A percentile compares a stretch with the other conserved stretches of the same genome.
Evolutionary conservation across 768 basidiomycete genomes (phyloP).

Genomic region (Saitozyma sp.): DNA sequence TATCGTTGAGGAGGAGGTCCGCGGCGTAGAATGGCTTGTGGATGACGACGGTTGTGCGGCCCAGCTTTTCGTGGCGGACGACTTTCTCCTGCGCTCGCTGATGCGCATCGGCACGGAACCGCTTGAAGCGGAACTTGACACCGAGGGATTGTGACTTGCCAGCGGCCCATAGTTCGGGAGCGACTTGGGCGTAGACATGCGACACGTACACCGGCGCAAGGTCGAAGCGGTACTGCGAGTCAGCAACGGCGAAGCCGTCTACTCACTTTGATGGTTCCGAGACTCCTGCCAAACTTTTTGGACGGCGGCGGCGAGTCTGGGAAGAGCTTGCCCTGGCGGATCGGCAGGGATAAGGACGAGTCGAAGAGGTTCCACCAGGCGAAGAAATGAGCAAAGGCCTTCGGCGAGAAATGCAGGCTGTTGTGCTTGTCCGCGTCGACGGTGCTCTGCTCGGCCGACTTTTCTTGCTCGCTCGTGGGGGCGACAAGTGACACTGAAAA

Average conservation of each 20-base stretch:
- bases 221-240: constrained; percentile 65
- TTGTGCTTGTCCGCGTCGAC: constrained; percentile 53
- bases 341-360: constrained; percentile 71
- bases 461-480: constrained; percentile 10
- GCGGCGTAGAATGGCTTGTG: constrained; percentile 87
- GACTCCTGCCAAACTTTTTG: constrained; percentile 81
- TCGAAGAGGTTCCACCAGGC: constrained; percentile 88
- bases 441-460: constrained; percentile 24
- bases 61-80: constrained; percentile 61
- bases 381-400: constrained; percentile 84
- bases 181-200: constrained; percentile 82
- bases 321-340: constrained; percentile 83
- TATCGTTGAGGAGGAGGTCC: constrained; percentile 73
- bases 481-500: constrained; percentile 81
- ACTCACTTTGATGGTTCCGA: constrained; percentile 75
- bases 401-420: constrained; percentile 81
- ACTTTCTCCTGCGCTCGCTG: constrained; percentile 81
- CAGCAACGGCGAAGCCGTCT: background rate
- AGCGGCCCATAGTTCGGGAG: constrained; percentile 73
- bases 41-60: constrained; percentile 61
- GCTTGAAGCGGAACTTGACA: constrained; percentile 76
- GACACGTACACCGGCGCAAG: constrained; percentile 77
- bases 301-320: constrained; percentile 66
- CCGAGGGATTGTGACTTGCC: constrained; percentile 80
- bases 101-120: constrained; percentile 86